Evolutionary conservation across 2,329 filamentous ascomycete genomes (phyloP).

Genomic region (Phialemonium atrogriseum): DNA sequence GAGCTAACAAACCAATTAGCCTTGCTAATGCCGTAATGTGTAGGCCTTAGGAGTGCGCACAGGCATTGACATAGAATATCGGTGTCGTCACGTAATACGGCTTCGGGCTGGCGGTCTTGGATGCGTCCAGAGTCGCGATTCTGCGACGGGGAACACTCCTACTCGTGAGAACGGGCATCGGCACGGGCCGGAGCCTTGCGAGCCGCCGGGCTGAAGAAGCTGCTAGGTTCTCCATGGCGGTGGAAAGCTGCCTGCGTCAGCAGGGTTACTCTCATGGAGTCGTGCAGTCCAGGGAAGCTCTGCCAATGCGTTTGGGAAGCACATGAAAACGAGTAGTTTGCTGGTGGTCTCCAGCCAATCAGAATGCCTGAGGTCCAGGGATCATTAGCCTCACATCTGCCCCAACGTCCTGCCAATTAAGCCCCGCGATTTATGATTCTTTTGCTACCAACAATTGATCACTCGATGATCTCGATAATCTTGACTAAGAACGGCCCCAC

Average conservation of each 20-base stretch:
- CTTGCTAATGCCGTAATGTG: neutral
- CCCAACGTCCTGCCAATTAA: no score
- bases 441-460: no score
- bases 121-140: conserved; percentile 5
- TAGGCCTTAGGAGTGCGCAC: conserved; percentile 34
- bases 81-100: conserved; percentile 94
- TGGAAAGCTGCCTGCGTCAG: neutral
- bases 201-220: neutral
- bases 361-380: no score
- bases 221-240: conserved; percentile 1
- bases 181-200: neutral
- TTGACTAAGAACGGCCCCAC: no score
- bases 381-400: no score
- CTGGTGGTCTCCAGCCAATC: no score
- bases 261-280: neutral
- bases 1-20: conserved; percentile 45
- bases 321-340: no score
- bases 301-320: no score
- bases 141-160: neutral
- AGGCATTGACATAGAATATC: conserved; percentile 98
- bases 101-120: conserved; percentile 39
- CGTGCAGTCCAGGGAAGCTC: no score
- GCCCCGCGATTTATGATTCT: no score
- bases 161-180: no score
- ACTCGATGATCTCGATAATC: no score